Conservation (phyloP, 2,329 filamentous ascomycete species). For the Xylaria sp. region DNA sequence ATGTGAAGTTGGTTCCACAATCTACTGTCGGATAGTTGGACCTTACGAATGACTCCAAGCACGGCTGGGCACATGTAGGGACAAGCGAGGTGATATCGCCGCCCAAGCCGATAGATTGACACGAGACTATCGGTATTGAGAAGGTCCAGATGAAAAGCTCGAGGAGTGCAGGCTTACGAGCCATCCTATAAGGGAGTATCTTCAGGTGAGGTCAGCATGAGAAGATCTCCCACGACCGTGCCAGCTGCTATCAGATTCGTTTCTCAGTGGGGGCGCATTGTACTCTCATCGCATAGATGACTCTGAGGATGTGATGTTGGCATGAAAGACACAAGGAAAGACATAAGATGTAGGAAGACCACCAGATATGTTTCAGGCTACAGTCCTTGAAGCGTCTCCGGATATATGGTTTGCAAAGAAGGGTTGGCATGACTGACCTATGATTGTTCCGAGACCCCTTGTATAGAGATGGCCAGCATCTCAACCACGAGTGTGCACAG, state of each 20-base stretch:
- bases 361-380: constrained; percentile 34
- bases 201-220: constrained; percentile 37
- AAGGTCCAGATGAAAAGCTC: constrained; percentile 39
- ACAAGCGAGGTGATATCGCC: constrained; percentile 36
- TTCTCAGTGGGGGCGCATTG: constrained; percentile 31
- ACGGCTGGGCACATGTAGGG: constrained; percentile 47
- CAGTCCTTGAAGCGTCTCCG: constrained; percentile 19
- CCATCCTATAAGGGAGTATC: constrained; percentile 42
- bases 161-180: constrained; percentile 36
- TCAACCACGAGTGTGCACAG: constrained; percentile 41
- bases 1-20: constrained; percentile 57
- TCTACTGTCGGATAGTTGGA: constrained; percentile 58
- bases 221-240: constrained; percentile 24
- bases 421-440: constrained; percentile 41
- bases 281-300: constrained; percentile 29
- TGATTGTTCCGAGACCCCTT: constrained; percentile 36
- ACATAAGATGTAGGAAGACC: constrained; percentile 13
- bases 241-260: constrained; percentile 26
- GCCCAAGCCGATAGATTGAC: constrained; percentile 33
- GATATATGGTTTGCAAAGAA: constrained; percentile 34
- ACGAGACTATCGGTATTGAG: constrained; percentile 33
- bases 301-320: constrained; percentile 25
- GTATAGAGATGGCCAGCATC: constrained; percentile 43
- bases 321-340: constrained; percentile 9
- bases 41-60: constrained; percentile 67